Base-by-base conservation (phyloP, 83 land plant genomes). In the Diphasiastrum complanatum region DNA sequence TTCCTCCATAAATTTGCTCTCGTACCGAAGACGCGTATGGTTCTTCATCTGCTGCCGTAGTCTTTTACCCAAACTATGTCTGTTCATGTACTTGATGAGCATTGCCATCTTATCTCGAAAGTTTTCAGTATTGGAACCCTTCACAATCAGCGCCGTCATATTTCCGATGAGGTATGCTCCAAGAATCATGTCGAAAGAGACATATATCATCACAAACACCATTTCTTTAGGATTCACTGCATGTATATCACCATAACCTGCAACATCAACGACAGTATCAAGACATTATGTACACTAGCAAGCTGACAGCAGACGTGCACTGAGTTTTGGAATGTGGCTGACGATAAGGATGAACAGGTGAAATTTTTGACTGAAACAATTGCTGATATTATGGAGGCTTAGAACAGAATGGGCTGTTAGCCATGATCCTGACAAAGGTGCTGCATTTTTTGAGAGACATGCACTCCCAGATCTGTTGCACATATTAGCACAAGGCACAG, bases 161-260 rank as follows among this genome's bases (percentile, higher is more conserved):
- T 86, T 89, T 64, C 96, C 96, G 60, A 89, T 73, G 35, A 89
- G 73, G 64, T 89, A 89, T 24, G 96, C 96, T 18, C 96, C 96
- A 29, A 89, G 75, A 67, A 85, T 70, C 92, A 86, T 89, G 66
- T 89, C 92, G 71, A 86, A 89, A 6, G 92, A 86, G 11, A 89
- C 88, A 71, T 66, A 89, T 3, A 83, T 75, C 92, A 89, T 89
- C 3, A 89, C 48, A 56, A 89, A 89, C 43, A 89, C 69, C 96
- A 89, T 89, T 70, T 89, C 96, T 64, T 83, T 76, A 28, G 74
- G 2, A 51, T 86, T 89, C 35, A 89, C 96, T 18, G 85, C 96
- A 81, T 89, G 96, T 31, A 89, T 77, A 68, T 89, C 96, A 19
- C 96, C 96, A 75, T 89, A 86, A 19, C 96, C 96, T 89, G 80